phyloP scores from a whole-genome alignment of 2,329 filamentous ascomycete species.

The Aspergillus pseudotamarii region DNA sequence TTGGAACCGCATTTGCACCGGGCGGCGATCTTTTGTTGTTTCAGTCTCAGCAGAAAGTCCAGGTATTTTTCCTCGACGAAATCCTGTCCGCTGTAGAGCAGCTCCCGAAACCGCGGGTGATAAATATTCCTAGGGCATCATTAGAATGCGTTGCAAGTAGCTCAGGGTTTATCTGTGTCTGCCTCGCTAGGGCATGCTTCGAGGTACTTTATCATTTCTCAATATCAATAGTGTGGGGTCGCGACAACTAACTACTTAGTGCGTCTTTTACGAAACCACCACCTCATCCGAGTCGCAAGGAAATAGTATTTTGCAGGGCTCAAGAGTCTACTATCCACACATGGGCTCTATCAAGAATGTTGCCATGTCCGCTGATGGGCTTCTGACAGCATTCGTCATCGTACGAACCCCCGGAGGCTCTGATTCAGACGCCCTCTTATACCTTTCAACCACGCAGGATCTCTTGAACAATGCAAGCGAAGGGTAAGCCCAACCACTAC shows the following conservation, averaged over 20 bases:
- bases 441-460: constrained; percentile 17
- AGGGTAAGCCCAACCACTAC: background rate
- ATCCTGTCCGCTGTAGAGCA: constrained; percentile 6
- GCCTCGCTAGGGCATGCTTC: constrained; percentile 9
- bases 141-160: constrained; percentile 18
- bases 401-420: background rate
- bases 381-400: constrained; percentile 13
- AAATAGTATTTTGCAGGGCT: background rate
- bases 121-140: background rate
- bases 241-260: constrained; percentile 6
- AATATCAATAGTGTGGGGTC: background rate
- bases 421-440: constrained; percentile 10
- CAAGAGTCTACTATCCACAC: background rate
- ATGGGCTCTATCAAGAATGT: constrained; percentile 18
- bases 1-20: constrained; percentile 13
- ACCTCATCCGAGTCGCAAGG: background rate
- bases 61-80: constrained; percentile 11
- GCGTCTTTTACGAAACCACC: constrained; percentile 13
- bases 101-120: constrained; percentile 5
- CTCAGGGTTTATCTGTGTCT: constrained; percentile 14
- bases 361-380: constrained; percentile 20
- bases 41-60: constrained; percentile 8
- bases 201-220: constrained; percentile 6
- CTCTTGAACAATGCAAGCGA: constrained; percentile 12
- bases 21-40: constrained; percentile 14